Conservation (phyloP, 2,329 filamentous ascomycete species). For the Ophiocordyceps australis region DNA sequence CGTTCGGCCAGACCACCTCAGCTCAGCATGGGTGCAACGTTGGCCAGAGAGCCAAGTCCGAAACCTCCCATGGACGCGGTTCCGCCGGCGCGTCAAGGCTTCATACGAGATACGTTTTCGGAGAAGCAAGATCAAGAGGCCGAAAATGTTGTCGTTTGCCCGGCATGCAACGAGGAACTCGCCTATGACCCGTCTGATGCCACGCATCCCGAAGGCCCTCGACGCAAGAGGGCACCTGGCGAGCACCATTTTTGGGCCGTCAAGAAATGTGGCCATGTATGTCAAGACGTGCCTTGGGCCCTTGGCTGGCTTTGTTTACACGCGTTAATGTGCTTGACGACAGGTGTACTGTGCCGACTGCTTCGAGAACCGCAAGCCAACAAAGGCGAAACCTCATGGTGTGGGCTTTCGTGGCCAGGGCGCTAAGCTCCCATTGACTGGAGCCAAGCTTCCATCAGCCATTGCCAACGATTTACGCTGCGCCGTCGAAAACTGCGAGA, state of each 20-base stretch:
- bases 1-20: constrained; percentile 3
- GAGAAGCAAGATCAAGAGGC: constrained; percentile 27
- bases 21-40: constrained; percentile 9
- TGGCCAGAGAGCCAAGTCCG: constrained; percentile 14
- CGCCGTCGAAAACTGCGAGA: constrained; percentile 36
- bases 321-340: neutral
- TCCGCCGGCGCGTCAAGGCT: constrained; percentile 51
- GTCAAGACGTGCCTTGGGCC: neutral
- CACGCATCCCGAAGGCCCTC: constrained; percentile 2
- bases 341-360: constrained; percentile 47
- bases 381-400: constrained; percentile 12
- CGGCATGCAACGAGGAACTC: constrained; percentile 72
- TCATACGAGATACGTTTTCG: constrained; percentile 48
- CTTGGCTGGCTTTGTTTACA: too few relatives aligned
- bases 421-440: constrained; percentile 11
- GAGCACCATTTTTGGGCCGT: constrained; percentile 88
- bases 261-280: constrained; percentile 82
- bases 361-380: constrained; percentile 34
- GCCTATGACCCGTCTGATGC: constrained; percentile 44
- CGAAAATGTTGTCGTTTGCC: constrained; percentile 61
- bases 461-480: constrained; percentile 23
- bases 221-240: constrained; percentile 26
- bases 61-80: constrained; percentile 43
- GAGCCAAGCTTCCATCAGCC: constrained; percentile 8
- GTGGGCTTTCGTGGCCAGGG: too few relatives aligned